A percentile compares a stretch with the other conserved stretches of the same genome.
phyloP scores from a whole-genome alignment of 2,329 filamentous ascomycete genomes.

The Aspergillus thermomutatus region DNA sequence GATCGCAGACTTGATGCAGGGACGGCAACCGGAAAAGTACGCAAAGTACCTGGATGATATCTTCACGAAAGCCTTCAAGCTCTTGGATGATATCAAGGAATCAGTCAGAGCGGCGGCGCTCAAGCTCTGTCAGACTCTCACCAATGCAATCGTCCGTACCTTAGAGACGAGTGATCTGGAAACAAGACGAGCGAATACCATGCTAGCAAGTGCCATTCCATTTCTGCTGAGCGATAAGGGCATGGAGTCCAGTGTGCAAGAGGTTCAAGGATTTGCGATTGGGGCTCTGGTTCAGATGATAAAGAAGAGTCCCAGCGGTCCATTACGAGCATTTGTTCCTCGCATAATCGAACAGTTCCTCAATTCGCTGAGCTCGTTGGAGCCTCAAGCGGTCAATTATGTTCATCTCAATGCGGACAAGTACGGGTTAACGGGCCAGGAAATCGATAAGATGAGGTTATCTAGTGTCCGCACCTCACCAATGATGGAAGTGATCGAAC shows the following conservation, averaged over 20 bases:
- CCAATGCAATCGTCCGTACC: constrained; percentile 78
- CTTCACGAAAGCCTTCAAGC: constrained; percentile 81
- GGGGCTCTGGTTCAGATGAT: constrained; percentile 81
- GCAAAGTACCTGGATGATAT: constrained; percentile 81
- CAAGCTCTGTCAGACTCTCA: constrained; percentile 77
- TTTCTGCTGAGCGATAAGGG: constrained; percentile 88
- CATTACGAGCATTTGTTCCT: constrained; percentile 75
- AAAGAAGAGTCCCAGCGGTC: constrained; percentile 75
- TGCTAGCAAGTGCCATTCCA: constrained; percentile 83
- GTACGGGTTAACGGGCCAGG: constrained; percentile 79
- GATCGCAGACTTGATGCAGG: constrained; percentile 82
- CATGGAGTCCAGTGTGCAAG: constrained; percentile 81
- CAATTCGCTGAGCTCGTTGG: constrained; percentile 77
- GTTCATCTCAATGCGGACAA: constrained; percentile 82
- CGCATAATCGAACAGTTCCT: constrained; percentile 78
- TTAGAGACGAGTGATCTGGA: constrained; percentile 70
- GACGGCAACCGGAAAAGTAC: constrained; percentile 71
- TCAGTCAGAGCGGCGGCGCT: constrained; percentile 79
- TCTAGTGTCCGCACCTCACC: constrained; percentile 80
- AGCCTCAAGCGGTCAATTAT: constrained; percentile 87
- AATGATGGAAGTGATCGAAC: constrained; percentile 87
- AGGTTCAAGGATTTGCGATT: constrained; percentile 81
- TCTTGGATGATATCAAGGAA: constrained; percentile 93
- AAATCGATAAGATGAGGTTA: constrained; percentile 84
- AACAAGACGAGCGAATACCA: constrained; percentile 65